Conservation (phyloP, 1,139 yeast species). For the Geotrichum aggregatum region DNA sequence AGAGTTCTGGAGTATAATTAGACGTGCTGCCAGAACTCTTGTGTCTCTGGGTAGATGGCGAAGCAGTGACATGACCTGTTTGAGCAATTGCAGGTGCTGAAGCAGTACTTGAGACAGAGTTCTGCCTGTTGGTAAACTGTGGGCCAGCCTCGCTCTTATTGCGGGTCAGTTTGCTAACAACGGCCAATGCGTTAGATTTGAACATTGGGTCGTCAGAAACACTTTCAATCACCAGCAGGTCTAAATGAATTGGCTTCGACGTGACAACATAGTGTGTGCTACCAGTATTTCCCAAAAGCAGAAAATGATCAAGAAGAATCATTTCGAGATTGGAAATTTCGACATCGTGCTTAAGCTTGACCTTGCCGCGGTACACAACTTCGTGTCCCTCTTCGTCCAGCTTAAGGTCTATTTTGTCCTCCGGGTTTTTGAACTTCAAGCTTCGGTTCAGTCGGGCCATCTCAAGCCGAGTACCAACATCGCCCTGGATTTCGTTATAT, state of each 20-base stretch:
- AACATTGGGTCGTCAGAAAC: conserved; percentile 37
- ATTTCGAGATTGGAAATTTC: conserved; percentile 29
- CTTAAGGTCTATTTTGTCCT: conserved; percentile 12
- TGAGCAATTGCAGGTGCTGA: background rate
- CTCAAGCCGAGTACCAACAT: conserved; percentile 11
- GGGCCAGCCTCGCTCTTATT: conserved; percentile 13
- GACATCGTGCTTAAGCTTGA: conserved; percentile 10
- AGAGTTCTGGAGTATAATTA: background rate
- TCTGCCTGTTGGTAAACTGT: background rate
- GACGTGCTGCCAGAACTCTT: conserved; percentile 3
- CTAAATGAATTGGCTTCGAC: conserved; percentile 42
- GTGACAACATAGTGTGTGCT: conserved; percentile 36
- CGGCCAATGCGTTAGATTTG: conserved; percentile 25
- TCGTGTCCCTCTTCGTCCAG: conserved; percentile 14
- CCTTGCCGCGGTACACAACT: conserved; percentile 14
- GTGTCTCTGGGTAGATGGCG: background rate
- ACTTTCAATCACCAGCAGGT: conserved; percentile 38
- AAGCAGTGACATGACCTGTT: background rate
- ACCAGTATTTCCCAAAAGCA: conserved; percentile 46
- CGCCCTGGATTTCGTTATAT: conserved; percentile 17
- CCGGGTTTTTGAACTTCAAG: conserved; percentile 11
- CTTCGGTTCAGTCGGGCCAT: conserved; percentile 9
- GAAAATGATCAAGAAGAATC: conserved; percentile 66
- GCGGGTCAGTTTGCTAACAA: conserved; percentile 16
- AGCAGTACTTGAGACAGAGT: conserved; percentile 4